These are phyloP conservation scores for Yamadazyma membranifaciens DNA, from an alignment of 1,139 yeast species.

Conservation along the genomic window DNA sequence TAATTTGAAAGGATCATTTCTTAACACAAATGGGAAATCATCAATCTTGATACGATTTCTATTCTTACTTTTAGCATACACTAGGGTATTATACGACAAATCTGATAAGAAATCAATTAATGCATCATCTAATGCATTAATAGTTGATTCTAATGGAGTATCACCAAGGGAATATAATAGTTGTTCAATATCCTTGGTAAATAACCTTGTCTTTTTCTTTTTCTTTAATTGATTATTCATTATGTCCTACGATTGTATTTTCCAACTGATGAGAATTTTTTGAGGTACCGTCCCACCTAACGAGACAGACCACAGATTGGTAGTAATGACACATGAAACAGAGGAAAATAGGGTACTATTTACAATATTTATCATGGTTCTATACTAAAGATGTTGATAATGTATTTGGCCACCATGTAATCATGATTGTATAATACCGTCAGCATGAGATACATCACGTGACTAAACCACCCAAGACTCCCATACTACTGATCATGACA, in stretches of 20 bases:
- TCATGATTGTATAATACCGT: no score
- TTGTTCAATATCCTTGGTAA: slow-evolving; percentile 67
- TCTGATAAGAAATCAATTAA: slow-evolving; percentile 74
- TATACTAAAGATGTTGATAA: no score
- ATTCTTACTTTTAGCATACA: slow-evolving; percentile 35
- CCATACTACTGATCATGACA: background rate
- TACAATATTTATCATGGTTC: no score
- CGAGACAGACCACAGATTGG: no score
- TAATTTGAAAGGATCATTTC: slow-evolving; percentile 79
- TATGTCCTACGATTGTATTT: slow-evolving; percentile 2
- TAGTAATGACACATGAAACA: no score
- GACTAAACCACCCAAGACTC: no score
- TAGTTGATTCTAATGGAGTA: slow-evolving; percentile 70
- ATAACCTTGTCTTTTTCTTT: slow-evolving; percentile 42
- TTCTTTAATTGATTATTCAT: slow-evolving; percentile 13
- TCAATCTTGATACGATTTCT: slow-evolving; percentile 79
- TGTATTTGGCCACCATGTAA: no score
- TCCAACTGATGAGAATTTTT: background rate
- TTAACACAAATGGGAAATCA: slow-evolving; percentile 80
- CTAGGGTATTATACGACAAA: slow-evolving; percentile 31
- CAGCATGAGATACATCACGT: no score
- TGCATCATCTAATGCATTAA: slow-evolving; percentile 80
- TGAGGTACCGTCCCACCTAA: no score
- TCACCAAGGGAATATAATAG: slow-evolving; percentile 87
- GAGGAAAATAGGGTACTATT: background rate